Evolutionary conservation across 2,329 filamentous ascomycete genomes (phyloP), one percentile per base, ranked within the genome.

Genomic region (Ophiobolus disseminans): DNA sequence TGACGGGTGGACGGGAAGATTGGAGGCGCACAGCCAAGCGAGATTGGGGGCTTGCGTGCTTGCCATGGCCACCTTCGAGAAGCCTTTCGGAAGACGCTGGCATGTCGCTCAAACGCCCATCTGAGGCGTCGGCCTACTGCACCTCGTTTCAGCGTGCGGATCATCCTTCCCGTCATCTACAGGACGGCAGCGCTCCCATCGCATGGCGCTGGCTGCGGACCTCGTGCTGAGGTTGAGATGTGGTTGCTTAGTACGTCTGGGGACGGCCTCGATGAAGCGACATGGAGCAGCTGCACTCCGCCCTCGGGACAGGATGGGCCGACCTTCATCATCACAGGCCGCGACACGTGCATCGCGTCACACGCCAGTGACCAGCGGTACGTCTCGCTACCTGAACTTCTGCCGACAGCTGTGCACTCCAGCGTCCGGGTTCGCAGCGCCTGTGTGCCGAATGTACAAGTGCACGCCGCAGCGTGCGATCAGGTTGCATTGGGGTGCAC

Each of bases 1-100:
- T 55, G 55, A 60, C 60, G 61, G 62, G 54, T 54, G 57, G 58
- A 56, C 57, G 57, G 57, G 57, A 60, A 56, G 45, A 52, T 51
- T 48, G 49, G 46, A 51, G 46, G 47, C 30, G 48, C 46, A 32
- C 50, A 47, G 53, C 53, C 49, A 50, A 56, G 53, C 49, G 50
- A 58, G 50, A 57, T 53, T 53, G 47, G 50, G 36, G 47, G 42
- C 36, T 42, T 32, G 39, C 46, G 42, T 41, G 44, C 45, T 45
- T 32, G 32, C 17, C 32, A 17, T 6, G 31, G 35, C 36, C 40
- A 36, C 50, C 50, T 50, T 60, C 48, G 46, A 50, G 49, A 55
- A 55, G 52, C 37, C 22, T 31, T 53, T 36, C 48, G 56, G 56
- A 61, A 36, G 22, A 28, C 20, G 23, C 37, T 44, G 36, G 28